Evolutionary conservation across 495 filamentous ascomycete genomes (phyloP), one percentile per base, ranked within the genome.

Genomic region (Hypomontagnella submonticulosa): DNA sequence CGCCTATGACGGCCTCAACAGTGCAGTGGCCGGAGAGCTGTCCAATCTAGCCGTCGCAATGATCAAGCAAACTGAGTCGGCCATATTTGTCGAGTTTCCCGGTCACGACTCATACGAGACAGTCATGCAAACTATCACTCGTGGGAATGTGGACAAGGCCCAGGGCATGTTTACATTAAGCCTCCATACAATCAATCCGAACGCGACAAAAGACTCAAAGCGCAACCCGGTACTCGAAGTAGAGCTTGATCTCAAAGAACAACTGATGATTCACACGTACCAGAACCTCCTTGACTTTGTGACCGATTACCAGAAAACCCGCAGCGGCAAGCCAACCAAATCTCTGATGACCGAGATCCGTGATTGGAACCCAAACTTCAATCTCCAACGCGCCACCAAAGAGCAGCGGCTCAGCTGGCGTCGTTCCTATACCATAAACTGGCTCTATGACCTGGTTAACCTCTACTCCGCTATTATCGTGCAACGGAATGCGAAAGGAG

Each of bases 361-460:
- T 15, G 53, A 76, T 54, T 83, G 79, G 80, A 61, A 83, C 50
- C 77, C 80, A 4, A 70, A 74, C 3, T 60, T 83, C 33, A 66
- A 84, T 46, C 75, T 83, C 20, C 57, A 71, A 53, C 23, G 46
- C 10, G 75, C 77, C 3, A 78, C 53, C 41, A 70, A 79, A 23
- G 58, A 74, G 19, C 61, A 82, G 34, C 66, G 78, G n/a, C 30
- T 75, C 18, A 66, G 72, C 20, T 82, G 81, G 80, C 78, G 81
- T 12, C 75, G 79, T 4, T 53, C 66, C 1, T 84, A 82, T 49
- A 79, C 76, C 38, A 79, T 84, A 65, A 83, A 81, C 70, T 81
- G 78, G 80, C 77, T 84, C 1, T 83, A 82, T 59, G 79, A 83
- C 47, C 72, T 83, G 18, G 77, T 81, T 54, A 81, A 80, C 32